Evolutionary conservation across 2,329 filamentous ascomycete species (phyloP).

Genomic region (Fusarium fracticaudum): DNA sequence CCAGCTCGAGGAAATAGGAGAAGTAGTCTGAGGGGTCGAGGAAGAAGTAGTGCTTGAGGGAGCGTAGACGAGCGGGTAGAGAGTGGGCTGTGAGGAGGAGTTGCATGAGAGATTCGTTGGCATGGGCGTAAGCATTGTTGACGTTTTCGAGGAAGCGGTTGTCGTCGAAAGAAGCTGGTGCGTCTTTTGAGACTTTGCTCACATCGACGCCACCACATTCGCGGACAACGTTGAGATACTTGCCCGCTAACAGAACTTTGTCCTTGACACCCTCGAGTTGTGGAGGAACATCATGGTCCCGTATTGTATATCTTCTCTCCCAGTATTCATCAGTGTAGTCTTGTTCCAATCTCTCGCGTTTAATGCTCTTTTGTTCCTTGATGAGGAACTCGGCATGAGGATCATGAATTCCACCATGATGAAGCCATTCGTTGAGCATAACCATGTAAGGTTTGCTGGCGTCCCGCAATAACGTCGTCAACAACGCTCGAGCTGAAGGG

Average conservation of each 20-base stretch:
- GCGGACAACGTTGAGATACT: constrained; percentile 96
- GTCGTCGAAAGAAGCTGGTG: constrained; percentile 94
- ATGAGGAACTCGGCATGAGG: constrained; percentile 94
- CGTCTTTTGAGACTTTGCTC: constrained; percentile 85
- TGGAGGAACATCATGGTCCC: constrained; percentile 89
- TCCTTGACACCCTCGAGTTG: constrained; percentile 92
- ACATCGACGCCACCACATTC: constrained; percentile 97
- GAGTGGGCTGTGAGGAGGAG: constrained; percentile 93
- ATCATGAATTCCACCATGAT: constrained; percentile 94
- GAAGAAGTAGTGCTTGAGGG: constrained; percentile 99
- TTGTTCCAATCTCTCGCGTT: constrained; percentile 87
- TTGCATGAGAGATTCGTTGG: constrained; percentile 91
- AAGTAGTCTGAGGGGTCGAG: constrained; percentile 98
- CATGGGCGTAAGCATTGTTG: constrained; percentile 92
- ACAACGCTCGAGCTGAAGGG: constrained; percentile 81
- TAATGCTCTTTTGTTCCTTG: constrained; percentile 95
- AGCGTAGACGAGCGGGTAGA: constrained; percentile 84
- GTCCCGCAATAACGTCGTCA: constrained; percentile 85
- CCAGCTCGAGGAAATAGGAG: constrained; percentile 94
- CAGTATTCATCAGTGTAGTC: constrained; percentile 99
- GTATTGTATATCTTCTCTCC: constrained; percentile 96
- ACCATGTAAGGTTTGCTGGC: constrained; percentile 94
- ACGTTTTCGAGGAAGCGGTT: constrained; percentile 93
- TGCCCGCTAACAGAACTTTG: constrained; percentile 93
- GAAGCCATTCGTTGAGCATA: constrained; percentile 98